Evolutionary conservation across 805 yeast genomes (phyloP), one percentile per base, ranked within the genome.

Genomic region (Metschnikowia proteae): DNA sequence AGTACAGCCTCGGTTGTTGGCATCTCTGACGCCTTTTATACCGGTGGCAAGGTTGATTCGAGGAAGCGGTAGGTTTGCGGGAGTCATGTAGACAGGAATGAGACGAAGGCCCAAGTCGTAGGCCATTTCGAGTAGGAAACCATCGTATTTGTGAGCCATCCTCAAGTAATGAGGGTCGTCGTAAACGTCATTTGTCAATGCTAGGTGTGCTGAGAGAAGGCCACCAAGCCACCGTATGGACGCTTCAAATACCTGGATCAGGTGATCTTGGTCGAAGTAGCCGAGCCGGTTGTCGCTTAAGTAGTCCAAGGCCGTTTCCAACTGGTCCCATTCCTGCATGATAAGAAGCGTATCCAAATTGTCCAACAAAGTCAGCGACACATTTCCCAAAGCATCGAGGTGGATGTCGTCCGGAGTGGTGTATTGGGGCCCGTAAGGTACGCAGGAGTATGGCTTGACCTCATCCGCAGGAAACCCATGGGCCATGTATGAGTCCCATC

Each of bases 311-410:
- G 63, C 60, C 11, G 17, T 5, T 5, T 68, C 70, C 54, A 91
- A 83, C 35, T 73, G 74, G 11, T 72, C 75, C 60, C 76, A 73
- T 54, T 87, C 86, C 36, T 82, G 83, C 70, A 90, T 68, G 4
- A 91, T 75, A 5, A 91, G 83, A 51, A 87, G 77, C 10, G 92
- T 83, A 52, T 94, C 96, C 36, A 92, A 63, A 10, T 86, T 76
- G 63, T 91, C 98, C 27, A 91, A 69, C 41, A 90, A 66, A 0
- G 96, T 88, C 56, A 84, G 76, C 0, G 96, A 81, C 48, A 82
- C 83, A 58, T 89, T 89, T 0, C 97, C 97, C 69, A 89, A 64
- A 0, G 86, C 94, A 61, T 91, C 98, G 61, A 88, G 89, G 39
- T 85, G 70, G 2, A 79, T 71, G 58, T 89, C 83, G 5, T 65